These are phyloP conservation scores for Gamarada debralockiae DNA, from an alignment of 495 filamentous ascomycete genomes.

Conservation along the genomic window DNA sequence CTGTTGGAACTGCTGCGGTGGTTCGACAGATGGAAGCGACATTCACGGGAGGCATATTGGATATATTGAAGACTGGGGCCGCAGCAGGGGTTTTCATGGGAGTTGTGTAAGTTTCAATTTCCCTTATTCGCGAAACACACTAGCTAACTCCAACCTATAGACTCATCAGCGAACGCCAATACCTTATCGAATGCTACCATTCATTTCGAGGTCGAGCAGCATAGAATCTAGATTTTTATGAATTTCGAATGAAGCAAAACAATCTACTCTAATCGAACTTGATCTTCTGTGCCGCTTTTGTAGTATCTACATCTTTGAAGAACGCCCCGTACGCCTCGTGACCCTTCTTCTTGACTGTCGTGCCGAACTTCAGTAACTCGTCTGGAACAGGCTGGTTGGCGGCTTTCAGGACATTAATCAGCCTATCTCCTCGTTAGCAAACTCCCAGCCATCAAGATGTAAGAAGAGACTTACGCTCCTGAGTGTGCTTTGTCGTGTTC, in stretches of 20 bases:
- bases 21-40: conserved; percentile 13
- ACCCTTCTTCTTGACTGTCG: conserved; percentile 97
- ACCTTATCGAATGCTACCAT: conserved; percentile 16
- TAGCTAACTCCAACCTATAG: conserved; percentile 8
- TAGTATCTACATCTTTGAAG: conserved; percentile 75
- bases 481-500: conserved; percentile 87
- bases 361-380: conserved; percentile 83
- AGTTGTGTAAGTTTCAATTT: conserved; percentile 51
- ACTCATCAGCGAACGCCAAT: conserved; percentile 14
- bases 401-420: conserved; percentile 89
- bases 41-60: conserved; percentile 30
- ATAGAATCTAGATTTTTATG: not conserved
- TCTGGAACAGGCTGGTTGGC: conserved; percentile 89
- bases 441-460: not conserved
- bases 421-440: conserved; percentile 25
- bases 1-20: conserved; percentile 14
- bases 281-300: conserved; percentile 86
- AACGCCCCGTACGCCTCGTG: conserved; percentile 92
- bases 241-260: not conserved
- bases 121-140: not conserved
- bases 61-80: conserved; percentile 46
- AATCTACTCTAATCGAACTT: conserved; percentile 68
- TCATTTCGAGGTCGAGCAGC: conserved; percentile 3
- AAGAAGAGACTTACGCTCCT: conserved; percentile 61
- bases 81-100: conserved; percentile 50